Base-by-base conservation (phyloP, 2,329 filamentous ascomycete species). In the Alternaria ethzedia region DNA sequence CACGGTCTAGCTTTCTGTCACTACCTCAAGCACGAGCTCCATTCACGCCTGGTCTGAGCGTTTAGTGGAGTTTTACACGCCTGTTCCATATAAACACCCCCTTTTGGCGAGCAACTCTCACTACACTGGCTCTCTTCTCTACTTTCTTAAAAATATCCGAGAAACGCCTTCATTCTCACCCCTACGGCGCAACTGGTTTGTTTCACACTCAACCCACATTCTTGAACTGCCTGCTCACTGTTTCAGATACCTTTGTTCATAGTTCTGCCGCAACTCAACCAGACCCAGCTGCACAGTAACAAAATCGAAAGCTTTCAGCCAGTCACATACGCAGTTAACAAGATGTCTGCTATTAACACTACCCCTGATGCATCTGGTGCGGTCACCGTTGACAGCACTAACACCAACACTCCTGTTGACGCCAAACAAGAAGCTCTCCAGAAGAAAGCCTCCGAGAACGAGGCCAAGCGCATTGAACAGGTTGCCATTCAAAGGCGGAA, bases 31-130 rank as follows among this genome's bases (percentile, higher is more conserved):
- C 28, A 52, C 20, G 30, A 41, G 30, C 28, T 41, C 5, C 23
- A 25, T 41, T 52, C 49, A 52, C 20, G 5, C 49, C 9, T 52
- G 49, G 28, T 25, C 20, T 25, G 49, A 25, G 49, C 49, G 23
- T 23, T 32, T 12, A 17, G 28, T 3, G 20, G 13, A 41, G 20
- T 15, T 8, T 41, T 32, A 15, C 30, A 25, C 49, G 13, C 13
- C 9, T 8, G 5, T 5, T 9, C 7, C 17, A 52, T 36, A 36
- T 52, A 52, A 52, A n/a, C 4, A 15, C 49, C 49, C 20, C 20
- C 11, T 52, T 36, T 12, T 41, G 13, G 20, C 2, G 30, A 41
- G 10, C 2, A 41, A 12, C 20, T 15, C 49, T 25, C 20, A 25
- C 15, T 21, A 25, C 1, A 36, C 13, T 13, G 11, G 20, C 13